phyloP scores from a whole-genome alignment of 805 yeast genomes.

The Blastobotrys americana region DNA sequence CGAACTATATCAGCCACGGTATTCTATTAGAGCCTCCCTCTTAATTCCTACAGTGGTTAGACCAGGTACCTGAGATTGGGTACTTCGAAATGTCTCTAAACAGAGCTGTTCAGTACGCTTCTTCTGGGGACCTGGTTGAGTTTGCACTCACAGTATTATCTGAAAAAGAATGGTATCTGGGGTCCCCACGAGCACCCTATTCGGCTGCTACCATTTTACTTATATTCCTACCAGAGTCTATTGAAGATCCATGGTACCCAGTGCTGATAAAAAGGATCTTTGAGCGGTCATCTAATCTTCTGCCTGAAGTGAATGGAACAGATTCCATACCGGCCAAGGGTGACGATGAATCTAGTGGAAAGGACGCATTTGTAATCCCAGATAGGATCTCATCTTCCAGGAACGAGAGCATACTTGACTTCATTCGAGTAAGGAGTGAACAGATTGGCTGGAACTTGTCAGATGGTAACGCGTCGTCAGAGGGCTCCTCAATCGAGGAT shows the following conservation, averaged over 20 bases:
- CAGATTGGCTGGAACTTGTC: conserved; percentile 19
- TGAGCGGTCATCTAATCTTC: background rate
- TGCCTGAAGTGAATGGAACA: too few relatives aligned
- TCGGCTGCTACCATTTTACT: conserved; percentile 27
- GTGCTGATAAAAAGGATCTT: background rate
- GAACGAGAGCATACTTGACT: conserved; percentile 9
- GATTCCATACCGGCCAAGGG: too few relatives aligned
- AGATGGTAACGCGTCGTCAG: conserved; percentile 2
- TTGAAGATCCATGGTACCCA: background rate
- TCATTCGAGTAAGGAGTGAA: conserved; percentile 12
- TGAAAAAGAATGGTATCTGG: conserved; percentile 13
- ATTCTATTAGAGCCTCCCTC: too few relatives aligned
- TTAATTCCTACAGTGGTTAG: too few relatives aligned
- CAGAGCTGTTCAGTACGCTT: conserved; percentile 14
- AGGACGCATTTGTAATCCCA: conserved; percentile 3
- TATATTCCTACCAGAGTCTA: conserved; percentile 27
- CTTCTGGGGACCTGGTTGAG: conserved; percentile 9
- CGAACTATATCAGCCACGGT: too few relatives aligned
- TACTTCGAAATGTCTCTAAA: conserved; percentile 4
- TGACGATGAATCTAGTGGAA: background rate
- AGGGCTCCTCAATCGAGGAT: too few relatives aligned
- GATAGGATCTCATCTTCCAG: conserved; percentile 13
- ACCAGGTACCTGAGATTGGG: too few relatives aligned
- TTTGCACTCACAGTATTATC: conserved; percentile 6
- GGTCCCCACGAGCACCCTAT: conserved; percentile 16